Conservation (phyloP, 1,284 basidiomycete genomes). For the Sanghuangporus weigelae region DNA sequence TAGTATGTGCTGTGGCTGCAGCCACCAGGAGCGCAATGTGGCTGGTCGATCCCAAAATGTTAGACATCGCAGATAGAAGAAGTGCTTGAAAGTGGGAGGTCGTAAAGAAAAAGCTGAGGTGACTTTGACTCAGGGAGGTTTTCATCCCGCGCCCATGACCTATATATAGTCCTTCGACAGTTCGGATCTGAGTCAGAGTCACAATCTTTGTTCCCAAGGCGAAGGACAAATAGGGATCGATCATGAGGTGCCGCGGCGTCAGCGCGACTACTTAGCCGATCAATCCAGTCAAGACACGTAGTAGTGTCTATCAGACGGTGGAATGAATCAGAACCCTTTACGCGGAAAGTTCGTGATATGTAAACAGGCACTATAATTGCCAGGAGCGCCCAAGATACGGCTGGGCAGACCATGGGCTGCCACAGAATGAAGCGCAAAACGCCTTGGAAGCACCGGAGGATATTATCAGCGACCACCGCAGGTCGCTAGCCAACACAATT, state of each 20-base stretch:
- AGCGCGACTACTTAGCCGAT: not conserved
- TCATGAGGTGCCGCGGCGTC: not conserved
- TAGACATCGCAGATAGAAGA: not conserved
- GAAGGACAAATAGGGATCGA: not conserved
- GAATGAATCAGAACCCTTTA: not conserved
- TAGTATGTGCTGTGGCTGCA: conserved; percentile 7
- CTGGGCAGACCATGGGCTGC: not conserved
- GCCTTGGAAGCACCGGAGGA: not conserved
- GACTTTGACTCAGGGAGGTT: not conserved
- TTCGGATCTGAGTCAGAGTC: conserved; percentile 3
- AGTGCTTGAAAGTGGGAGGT: not conserved
- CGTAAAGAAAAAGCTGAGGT: not conserved
- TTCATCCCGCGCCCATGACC: not conserved
- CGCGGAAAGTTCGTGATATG: not conserved
- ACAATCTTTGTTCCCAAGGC: not conserved
- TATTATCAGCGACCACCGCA: not conserved
- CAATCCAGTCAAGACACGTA: not conserved
- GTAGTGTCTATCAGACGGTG: not conserved
- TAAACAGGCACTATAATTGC: not conserved
- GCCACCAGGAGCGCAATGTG: conserved; percentile 1
- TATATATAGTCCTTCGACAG: conserved; percentile 3
- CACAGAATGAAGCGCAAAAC: not conserved
- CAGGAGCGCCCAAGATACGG: not conserved
- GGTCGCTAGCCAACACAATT: not conserved
- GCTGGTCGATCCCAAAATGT: not conserved